Percentiles rank a stretch among this genome's conserved stretches.
Conservation (phyloP, 2,329 filamentous ascomycete species). For the Xylaria sp. region DNA sequence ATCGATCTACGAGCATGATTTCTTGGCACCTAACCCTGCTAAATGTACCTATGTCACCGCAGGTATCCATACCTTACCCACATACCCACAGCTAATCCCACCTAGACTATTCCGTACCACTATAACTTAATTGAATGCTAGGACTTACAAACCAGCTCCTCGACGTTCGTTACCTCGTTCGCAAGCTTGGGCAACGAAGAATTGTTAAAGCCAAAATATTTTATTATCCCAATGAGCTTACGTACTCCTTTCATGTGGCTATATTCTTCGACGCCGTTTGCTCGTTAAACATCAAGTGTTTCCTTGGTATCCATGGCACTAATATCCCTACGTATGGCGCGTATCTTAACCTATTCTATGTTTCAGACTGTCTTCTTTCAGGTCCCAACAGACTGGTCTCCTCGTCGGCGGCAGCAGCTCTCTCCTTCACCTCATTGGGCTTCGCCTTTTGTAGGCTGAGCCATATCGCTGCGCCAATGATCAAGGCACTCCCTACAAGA, state of each 20-base stretch:
- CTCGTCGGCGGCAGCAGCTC: slow-evolving; percentile 40
- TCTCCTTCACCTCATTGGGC: slow-evolving; percentile 32
- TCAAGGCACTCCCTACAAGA: slow-evolving; percentile 47
- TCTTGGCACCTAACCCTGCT: slow-evolving; percentile 7
- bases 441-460: slow-evolving; percentile 49
- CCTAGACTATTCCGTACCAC: too few relatives aligned
- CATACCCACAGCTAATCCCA: too few relatives aligned
- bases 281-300: not conserved
- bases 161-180: not conserved
- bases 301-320: too few relatives aligned
- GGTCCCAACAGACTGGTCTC: slow-evolving; percentile 43
- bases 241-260: not conserved
- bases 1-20: slow-evolving; percentile 15
- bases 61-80: too few relatives aligned
- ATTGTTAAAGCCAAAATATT: not conserved
- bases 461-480: slow-evolving; percentile 51
- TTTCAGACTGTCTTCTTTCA: slow-evolving; percentile 6
- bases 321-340: not conserved
- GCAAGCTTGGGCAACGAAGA: not conserved
- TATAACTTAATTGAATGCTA: too few relatives aligned
- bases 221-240: not conserved
- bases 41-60: too few relatives aligned
- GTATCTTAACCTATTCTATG: not conserved
- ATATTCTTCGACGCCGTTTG: not conserved
- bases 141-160: too few relatives aligned